Base-by-base conservation (phyloP, 768 basidiomycete genomes). In the Macrolepiota albuminosa region DNA sequence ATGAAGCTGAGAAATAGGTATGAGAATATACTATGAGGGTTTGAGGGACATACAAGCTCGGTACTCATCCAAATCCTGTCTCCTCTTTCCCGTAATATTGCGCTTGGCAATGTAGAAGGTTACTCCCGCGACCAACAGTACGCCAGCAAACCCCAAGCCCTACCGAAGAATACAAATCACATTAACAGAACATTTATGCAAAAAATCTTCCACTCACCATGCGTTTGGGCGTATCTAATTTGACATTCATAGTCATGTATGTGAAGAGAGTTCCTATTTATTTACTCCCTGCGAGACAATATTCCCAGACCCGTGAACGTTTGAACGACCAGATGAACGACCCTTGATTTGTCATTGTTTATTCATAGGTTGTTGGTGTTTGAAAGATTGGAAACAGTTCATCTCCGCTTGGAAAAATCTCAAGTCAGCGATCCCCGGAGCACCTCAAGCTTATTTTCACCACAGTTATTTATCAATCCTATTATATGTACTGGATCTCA, bases 71-170 rank as follows among this genome's bases (percentile, higher is more conserved):
- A 76, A 59, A 46, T 73, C 73, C 7, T 64, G 64, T 58, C 67
- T 76, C 36, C 76, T 69, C 56, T 72, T 74, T 48, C 61, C 63
- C 6, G 65, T 62, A 39, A 76, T 72, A 26, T 61, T 64, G 54
- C 68, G 66, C 63, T 75, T 78, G 10, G 72, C 73, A 10, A 68
- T 47, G 57, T 75, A 76, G 36, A 76, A 71, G 0, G 71, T 63
- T 5, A 68, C 58, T 13, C 73, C 75, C 37, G 71, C 71, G 16
- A 72, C 61, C 4, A 69, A 47, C 16, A 76, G 66, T 5, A 67
- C 67, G 6, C 72, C 73, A 47, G 68, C 60, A 42, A 76, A 74
- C 24, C 67, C 70, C 6, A 66, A 56, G 26, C 63, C 67, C 75
- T 76, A 46, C 52, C 24, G 6, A 52, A 18, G 16, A 47, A 11